These are phyloP conservation scores for Blumeriella jaapii DNA, from an alignment of 2,329 filamentous ascomycete species.

Conservation along the genomic window DNA sequence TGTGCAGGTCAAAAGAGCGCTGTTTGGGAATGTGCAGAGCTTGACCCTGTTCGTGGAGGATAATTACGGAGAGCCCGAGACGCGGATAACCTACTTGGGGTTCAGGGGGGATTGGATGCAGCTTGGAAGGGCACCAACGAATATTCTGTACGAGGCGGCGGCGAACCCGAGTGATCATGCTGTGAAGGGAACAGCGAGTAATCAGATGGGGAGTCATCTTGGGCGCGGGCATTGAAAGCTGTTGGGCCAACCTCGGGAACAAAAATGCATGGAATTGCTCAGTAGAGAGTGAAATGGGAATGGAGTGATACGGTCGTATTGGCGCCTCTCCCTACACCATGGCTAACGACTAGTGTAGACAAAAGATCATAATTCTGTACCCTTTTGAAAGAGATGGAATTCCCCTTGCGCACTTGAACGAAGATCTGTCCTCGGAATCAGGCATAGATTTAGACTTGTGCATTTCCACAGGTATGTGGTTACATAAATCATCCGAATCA, in stretches of 20 bases:
- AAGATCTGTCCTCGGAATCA: neutral
- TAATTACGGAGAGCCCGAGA: conserved; percentile 74
- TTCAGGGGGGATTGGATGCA: conserved; percentile 94
- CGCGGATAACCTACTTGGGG: conserved; percentile 68
- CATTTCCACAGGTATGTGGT: no score
- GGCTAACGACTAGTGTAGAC: no score
- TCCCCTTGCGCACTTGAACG: no score
- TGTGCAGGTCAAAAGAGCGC: conserved; percentile 72
- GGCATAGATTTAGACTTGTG: no score
- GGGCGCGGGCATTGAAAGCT: conserved; percentile 28
- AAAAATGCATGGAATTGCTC: neutral
- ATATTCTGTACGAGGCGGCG: conserved; percentile 87
- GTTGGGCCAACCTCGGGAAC: neutral
- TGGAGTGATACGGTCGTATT: neutral
- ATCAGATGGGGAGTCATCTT: conserved; percentile 44
- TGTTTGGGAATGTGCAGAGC: conserved; percentile 76
- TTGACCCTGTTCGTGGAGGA: conserved; percentile 83
- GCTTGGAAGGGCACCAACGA: conserved; percentile 68
- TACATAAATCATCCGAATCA: conserved; percentile 89
- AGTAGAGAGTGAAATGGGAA: neutral
- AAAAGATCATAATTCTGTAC: no score
- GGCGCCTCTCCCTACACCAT: no score
- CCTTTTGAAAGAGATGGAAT: no score
- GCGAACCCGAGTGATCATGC: conserved; percentile 84
- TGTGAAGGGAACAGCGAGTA: conserved; percentile 44